Evolutionary conservation across 2,329 filamentous ascomycete species (phyloP).

Genomic region (Xylariales sp.): DNA sequence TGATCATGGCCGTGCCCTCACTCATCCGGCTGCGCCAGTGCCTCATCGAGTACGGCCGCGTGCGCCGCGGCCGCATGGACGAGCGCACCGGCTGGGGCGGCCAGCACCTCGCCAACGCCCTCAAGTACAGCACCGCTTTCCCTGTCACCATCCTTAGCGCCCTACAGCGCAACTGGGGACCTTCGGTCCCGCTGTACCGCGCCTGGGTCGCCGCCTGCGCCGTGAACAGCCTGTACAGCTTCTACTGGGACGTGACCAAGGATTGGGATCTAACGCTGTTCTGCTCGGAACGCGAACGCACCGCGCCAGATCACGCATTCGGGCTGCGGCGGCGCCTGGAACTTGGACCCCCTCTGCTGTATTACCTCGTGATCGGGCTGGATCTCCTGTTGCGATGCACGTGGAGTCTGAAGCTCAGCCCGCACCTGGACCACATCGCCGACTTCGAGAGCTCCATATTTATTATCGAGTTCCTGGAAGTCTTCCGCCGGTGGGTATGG

Average conservation of each 20-base stretch:
- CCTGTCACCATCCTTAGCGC: constrained; percentile 82
- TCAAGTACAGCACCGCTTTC: constrained; percentile 93
- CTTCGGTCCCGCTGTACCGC: constrained; percentile 41
- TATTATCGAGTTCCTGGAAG: constrained; percentile 79
- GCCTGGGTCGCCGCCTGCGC: constrained; percentile 70
- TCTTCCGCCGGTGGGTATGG: constrained; percentile 90
- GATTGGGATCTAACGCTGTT: constrained; percentile 95
- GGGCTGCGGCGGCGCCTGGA: constrained; percentile 72
- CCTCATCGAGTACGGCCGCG: constrained; percentile 78
- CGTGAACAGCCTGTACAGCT: constrained; percentile 88
- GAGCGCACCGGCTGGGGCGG: constrained; percentile 65
- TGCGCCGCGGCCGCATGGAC: constrained; percentile 54
- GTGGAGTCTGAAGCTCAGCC: constrained; percentile 84
- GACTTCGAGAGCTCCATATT: constrained; percentile 90
- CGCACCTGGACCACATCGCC: constrained; percentile 76
- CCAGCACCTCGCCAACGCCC: constrained; percentile 86
- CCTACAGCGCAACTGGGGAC: constrained; percentile 57
- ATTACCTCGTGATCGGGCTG: constrained; percentile 75
- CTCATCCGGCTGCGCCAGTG: constrained; percentile 89
- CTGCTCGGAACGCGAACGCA: constrained; percentile 51
- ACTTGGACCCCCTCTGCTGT: constrained; percentile 68
- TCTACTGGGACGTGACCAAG: constrained; percentile 96
- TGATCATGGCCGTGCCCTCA: constrained; percentile 79
- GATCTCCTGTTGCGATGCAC: constrained; percentile 83
- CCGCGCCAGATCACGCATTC: constrained; percentile 63